A percentile compares a stretch with the other conserved stretches of the same genome.
Conservation (phyloP, 768 basidiomycete species). For the Suillus brevipes region DNA sequence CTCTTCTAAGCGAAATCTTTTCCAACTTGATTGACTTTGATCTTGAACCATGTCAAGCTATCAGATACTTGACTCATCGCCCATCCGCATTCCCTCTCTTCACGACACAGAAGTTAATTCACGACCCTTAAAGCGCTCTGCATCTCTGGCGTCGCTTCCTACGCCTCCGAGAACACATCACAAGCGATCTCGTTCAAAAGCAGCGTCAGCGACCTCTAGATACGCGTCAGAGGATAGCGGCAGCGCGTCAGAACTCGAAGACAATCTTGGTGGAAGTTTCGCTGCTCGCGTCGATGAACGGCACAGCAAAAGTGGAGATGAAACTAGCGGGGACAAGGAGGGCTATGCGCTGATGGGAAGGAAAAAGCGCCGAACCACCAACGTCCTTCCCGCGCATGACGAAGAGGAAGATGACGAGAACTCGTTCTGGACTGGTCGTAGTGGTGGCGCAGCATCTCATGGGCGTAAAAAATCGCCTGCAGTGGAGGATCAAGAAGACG, state of each 20-base stretch:
- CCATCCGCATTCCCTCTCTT: slow-evolving; percentile 14
- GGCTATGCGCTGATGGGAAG: slow-evolving; percentile 20
- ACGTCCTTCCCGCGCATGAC: slow-evolving; percentile 38
- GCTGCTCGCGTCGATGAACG: slow-evolving; percentile 14
- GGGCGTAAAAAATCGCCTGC: slow-evolving; percentile 9
- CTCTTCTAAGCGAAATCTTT: not conserved
- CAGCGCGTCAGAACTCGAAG: slow-evolving; percentile 38
- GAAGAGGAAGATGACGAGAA: slow-evolving; percentile 57
- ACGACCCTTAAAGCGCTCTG: slow-evolving; percentile 58
- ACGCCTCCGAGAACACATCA: slow-evolving; percentile 64
- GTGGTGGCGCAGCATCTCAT: slow-evolving; percentile 27
- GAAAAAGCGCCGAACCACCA: slow-evolving; percentile 43
- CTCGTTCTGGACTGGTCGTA: slow-evolving; percentile 27
- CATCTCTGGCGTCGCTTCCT: slow-evolving; percentile 63
- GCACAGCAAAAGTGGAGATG: slow-evolving; percentile 11
- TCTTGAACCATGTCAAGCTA: slow-evolving; percentile 30
- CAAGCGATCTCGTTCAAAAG: slow-evolving; percentile 45
- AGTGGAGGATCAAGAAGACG: slow-evolving; percentile 11
- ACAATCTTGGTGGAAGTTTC: slow-evolving; percentile 16
- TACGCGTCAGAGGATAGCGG: slow-evolving; percentile 37
- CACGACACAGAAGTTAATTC: slow-evolving; percentile 17
- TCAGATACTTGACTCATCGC: slow-evolving; percentile 36
- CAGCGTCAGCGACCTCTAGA: slow-evolving; percentile 48
- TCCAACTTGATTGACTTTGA: slow-evolving; percentile 3
- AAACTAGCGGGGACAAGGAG: slow-evolving; percentile 21